phyloP scores from a whole-genome alignment of 2,329 filamentous ascomycete genomes.

The Aspergillus transmontanensis region DNA sequence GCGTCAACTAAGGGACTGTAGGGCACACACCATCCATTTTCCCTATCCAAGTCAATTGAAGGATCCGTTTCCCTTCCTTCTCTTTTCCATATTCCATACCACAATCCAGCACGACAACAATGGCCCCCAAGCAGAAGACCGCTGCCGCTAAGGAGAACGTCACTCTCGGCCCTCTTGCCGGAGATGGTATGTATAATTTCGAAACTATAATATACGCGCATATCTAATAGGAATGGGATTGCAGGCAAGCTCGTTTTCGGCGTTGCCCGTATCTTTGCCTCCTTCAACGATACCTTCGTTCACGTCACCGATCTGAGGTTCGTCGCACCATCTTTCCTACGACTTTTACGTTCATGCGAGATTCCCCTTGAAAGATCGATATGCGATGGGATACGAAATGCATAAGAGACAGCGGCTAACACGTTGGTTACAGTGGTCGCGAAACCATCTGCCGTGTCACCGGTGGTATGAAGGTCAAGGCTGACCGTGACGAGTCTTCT shows the following conservation, averaged over 20 bases:
- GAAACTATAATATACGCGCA: neutral
- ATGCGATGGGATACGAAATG: neutral
- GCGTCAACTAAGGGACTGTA: slow-evolving; percentile 23
- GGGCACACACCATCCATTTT: slow-evolving; percentile 44
- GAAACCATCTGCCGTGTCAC: slow-evolving; percentile 99
- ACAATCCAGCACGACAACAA: slow-evolving; percentile 58
- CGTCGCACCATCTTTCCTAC: slow-evolving; percentile 36
- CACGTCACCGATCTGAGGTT: slow-evolving; percentile 99
- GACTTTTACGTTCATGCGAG: neutral
- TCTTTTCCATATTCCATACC: slow-evolving; percentile 46
- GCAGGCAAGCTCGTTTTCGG: slow-evolving; percentile 95
- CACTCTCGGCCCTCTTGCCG: slow-evolving; percentile 93
- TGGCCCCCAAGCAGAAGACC: slow-evolving; percentile 87
- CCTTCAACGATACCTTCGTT: slow-evolving; percentile 92
- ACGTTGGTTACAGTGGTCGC: slow-evolving; percentile 71
- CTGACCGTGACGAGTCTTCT: slow-evolving; percentile 99
- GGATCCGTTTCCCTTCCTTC: slow-evolving; percentile 27
- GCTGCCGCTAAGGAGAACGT: slow-evolving; percentile 91
- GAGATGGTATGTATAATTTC: slow-evolving; percentile 71
- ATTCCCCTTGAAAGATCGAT: slow-evolving; percentile 11
- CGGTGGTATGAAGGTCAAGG: slow-evolving; percentile 99
- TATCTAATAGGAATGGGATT: slow-evolving; percentile 16
- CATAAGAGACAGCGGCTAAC: slow-evolving; percentile 11
- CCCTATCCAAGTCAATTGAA: slow-evolving; percentile 22
- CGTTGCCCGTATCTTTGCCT: slow-evolving; percentile 97